Evolutionary conservation across 495 filamentous ascomycete species (phyloP), one percentile per base, ranked within the genome.

Genomic region (Hypoxylon fragiforme): DNA sequence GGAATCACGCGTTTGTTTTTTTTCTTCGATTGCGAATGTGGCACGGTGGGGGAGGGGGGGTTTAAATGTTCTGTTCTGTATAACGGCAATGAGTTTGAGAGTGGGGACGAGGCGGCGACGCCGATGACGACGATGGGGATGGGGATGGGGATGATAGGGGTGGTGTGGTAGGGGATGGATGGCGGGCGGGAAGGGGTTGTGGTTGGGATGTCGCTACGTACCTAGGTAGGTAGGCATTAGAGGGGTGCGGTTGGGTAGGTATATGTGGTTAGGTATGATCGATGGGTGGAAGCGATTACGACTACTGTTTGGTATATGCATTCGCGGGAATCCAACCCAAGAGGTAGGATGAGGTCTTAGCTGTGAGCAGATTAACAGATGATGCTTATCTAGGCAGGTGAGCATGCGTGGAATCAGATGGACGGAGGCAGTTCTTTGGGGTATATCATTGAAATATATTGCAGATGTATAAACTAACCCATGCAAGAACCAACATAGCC

Each of bases 191-290:
- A 34, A 34, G 5, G 31, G 12, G 9, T 9, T 34, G 5, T 12
- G 5, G 31, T 34, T 7, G n/a, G 31, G 31, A 12, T 5, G 12
- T n/a, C n/a, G n/a, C n/a, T n/a, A n/a, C n/a, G 7, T 1, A 8
- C 42, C 22, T 16, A 24, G 43, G 14, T 7, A 22, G 12, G 7
- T 13, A 9, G 30, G 43, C 2, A 19, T 36, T 11, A 19, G 16
- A 12, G 28, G 43, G 11, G 34, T 1, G 14, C 36, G 43, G 43
- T 46, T 22, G 30, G 43, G 43, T 35, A 30, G 43, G 21, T 46
- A 19, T 44, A 19, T 16, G 12, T 44, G 15, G 39, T 15, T 13
- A 12, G 13, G 2, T 44, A n/a, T n/a, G n/a, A n/a, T n/a, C n/a
- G n/a, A n/a, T n/a, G n/a, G n/a, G n/a, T n/a, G n/a, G n/a, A n/a